phyloP scores from a whole-genome alignment of 1,284 basidiomycete species.

The Microbotryum intermedium region DNA sequence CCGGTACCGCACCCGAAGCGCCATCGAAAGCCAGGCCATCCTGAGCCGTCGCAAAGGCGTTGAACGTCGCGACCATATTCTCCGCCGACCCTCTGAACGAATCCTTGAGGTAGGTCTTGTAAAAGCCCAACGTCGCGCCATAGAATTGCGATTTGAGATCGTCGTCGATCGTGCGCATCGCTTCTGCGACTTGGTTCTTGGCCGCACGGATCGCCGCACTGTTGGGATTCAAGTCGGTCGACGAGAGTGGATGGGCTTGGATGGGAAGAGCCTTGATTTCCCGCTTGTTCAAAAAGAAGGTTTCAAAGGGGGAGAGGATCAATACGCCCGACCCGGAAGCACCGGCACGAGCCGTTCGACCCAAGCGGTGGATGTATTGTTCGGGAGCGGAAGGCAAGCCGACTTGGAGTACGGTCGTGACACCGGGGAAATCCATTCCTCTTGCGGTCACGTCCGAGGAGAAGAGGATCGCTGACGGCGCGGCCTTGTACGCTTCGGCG shows the following conservation, averaged over 20 bases:
- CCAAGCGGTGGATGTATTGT: constrained; percentile 42
- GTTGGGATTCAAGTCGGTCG: constrained; percentile 12
- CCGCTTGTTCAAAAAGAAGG: constrained; percentile 47
- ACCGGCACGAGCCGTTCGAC: constrained; percentile 48
- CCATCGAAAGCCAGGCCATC: constrained; percentile 14
- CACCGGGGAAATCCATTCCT: constrained; percentile 72
- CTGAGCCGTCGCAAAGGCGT: constrained; percentile 14
- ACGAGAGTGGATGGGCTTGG: constrained; percentile 31
- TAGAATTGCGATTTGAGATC: constrained; percentile 23
- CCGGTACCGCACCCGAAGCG: constrained; percentile 9
- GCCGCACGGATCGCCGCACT: constrained; percentile 35
- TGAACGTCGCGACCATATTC: constrained; percentile 15
- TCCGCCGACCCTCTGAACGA: constrained; percentile 8
- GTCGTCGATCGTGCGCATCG: constrained; percentile 12
- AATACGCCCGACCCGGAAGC: constrained; percentile 50
- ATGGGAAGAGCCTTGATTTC: constrained; percentile 46
- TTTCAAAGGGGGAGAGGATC: constrained; percentile 51
- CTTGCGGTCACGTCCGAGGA: constrained; percentile 85
- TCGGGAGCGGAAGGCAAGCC: constrained; percentile 43
- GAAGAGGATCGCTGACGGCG: constrained; percentile 56
- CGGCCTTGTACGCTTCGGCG: constrained; percentile 49
- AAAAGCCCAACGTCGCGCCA: constrained; percentile 22
- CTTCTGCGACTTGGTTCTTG: constrained; percentile 35
- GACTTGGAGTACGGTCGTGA: constrained; percentile 53
- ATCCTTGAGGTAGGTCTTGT: constrained; percentile 21